Evolutionary conservation across 1,284 basidiomycete genomes (phyloP).

Genomic region (Heterobasidion annosum): DNA sequence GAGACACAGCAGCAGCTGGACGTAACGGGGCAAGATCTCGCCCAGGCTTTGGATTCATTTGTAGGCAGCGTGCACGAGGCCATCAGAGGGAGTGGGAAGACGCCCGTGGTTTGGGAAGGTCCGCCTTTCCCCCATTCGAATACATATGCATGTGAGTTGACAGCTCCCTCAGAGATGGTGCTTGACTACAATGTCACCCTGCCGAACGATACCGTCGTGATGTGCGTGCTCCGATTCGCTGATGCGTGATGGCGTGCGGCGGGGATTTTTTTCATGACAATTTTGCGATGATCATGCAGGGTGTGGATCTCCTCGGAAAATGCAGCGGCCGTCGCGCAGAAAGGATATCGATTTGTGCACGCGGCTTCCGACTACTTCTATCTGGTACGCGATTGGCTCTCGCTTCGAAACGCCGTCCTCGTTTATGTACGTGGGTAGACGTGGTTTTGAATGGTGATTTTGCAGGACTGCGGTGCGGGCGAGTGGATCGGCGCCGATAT

Average conservation of each 20-base stretch:
- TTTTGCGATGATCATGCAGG: constrained; percentile 20
- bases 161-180: constrained; percentile 48
- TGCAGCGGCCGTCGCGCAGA: constrained; percentile 32
- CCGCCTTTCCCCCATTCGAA: constrained; percentile 6
- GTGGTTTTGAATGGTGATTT: neutral
- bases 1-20: constrained; percentile 44
- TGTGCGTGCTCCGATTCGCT: constrained; percentile 15
- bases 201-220: constrained; percentile 58
- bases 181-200: constrained; percentile 56
- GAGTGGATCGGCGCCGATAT: constrained; percentile 61
- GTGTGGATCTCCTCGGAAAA: constrained; percentile 47
- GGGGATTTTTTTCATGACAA: neutral
- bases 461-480: constrained; percentile 70
- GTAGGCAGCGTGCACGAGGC: constrained; percentile 41
- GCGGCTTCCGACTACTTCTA: constrained; percentile 52
- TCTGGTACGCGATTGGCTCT: constrained; percentile 25
- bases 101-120: constrained; percentile 65
- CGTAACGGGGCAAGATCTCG: constrained; percentile 40
- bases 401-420: too few species aligned
- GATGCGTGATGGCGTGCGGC: constrained; percentile 10
- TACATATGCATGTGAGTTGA: neutral
- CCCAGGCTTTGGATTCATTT: constrained; percentile 57
- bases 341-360: constrained; percentile 42
- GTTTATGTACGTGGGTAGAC: neutral
- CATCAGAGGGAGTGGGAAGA: constrained; percentile 36